A percentile compares a stretch with the other conserved stretches of the same genome.
These are phyloP conservation scores for Millerago galiae DNA, from an alignment of 805 yeast species.

Conservation along the genomic window DNA sequence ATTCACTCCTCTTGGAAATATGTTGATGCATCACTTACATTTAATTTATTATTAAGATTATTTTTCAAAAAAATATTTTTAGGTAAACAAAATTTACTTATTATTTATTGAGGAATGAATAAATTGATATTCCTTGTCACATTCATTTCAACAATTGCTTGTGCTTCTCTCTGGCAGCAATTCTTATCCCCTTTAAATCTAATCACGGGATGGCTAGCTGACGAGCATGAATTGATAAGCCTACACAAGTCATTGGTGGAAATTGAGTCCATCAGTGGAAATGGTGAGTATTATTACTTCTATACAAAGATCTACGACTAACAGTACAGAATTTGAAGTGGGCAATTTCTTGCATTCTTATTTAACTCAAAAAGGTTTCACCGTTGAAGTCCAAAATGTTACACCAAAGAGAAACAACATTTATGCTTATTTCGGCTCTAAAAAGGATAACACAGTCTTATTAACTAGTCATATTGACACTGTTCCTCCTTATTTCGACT, in stretches of 20 bases:
- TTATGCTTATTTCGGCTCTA: conserved; percentile 43
- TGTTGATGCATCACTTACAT: too few relatives aligned
- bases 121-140: background rate
- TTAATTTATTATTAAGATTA: too few relatives aligned
- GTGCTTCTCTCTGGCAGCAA: conserved; percentile 6
- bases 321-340: conserved; percentile 15
- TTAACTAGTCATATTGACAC: conserved; percentile 67
- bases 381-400: conserved; percentile 41
- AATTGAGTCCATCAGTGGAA: conserved; percentile 18
- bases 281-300: conserved; percentile 1
- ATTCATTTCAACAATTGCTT: background rate
- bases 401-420: conserved; percentile 38
- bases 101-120: too few relatives aligned
- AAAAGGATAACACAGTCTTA: conserved; percentile 37
- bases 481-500: conserved; percentile 60
- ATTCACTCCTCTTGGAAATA: too few relatives aligned
- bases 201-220: background rate
- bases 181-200: background rate
- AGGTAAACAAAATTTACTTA: too few relatives aligned
- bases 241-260: conserved; percentile 23
- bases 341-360: conserved; percentile 13
- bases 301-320: too few relatives aligned
- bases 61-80: too few relatives aligned
- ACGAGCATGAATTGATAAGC: conserved; percentile 18
- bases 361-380: conserved; percentile 33